Percentiles rank a stretch among this genome's conserved stretches.
Evolutionary conservation across 805 yeast species (phyloP).

Genomic region (Hanseniaspora thailandica): DNA sequence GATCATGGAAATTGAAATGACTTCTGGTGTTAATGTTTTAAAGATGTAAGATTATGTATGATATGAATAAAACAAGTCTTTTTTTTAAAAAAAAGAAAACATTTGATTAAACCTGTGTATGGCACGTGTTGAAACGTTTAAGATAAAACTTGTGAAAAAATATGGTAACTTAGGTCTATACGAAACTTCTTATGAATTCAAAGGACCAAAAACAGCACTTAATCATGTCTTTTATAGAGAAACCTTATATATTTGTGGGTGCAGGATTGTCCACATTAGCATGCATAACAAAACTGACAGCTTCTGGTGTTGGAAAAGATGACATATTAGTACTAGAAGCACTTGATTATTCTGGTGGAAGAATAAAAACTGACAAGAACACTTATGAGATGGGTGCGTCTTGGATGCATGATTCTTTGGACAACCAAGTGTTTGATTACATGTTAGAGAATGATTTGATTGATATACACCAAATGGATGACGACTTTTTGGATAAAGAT

Average conservation of each 20-base stretch:
- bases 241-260: constrained; percentile 44
- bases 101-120: background rate
- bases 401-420: constrained; percentile 78
- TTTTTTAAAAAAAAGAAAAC: background rate
- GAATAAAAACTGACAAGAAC: constrained; percentile 31
- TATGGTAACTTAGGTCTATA: too few relatives aligned
- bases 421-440: constrained; percentile 33
- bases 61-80: too few relatives aligned
- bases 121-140: background rate
- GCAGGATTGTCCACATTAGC: constrained; percentile 77
- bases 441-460: constrained; percentile 5
- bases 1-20: constrained; percentile 19
- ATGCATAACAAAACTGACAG: constrained; percentile 46
- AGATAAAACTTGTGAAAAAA: too few relatives aligned
- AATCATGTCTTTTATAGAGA: background rate
- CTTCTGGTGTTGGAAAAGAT: background rate
- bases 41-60: background rate
- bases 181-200: too few relatives aligned
- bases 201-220: background rate
- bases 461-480: constrained; percentile 19
- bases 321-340: constrained; percentile 45
- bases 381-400: constrained; percentile 71
- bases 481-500: background rate
- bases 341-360: constrained; percentile 54
- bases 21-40: background rate